Percentiles rank a stretch among this genome's conserved stretches.
phyloP scores from a whole-genome alignment of 441 rosid species.

The Raphanus hybrid region DNA sequence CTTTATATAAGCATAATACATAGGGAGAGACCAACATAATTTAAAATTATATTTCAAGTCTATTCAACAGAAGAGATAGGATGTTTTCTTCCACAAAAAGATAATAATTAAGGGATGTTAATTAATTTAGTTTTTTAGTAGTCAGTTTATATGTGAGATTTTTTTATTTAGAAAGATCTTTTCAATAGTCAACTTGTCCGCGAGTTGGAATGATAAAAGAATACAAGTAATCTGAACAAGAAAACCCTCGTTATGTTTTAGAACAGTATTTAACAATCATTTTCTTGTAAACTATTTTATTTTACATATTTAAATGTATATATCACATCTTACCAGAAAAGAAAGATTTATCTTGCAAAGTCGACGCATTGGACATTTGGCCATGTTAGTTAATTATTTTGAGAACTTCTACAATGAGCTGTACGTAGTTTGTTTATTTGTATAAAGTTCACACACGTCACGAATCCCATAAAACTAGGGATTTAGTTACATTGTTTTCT shows the following conservation, averaged over 20 bases:
- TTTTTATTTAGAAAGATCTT: no score
- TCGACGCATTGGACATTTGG: conserved; percentile 16
- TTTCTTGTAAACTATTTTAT: not conserved
- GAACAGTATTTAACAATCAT: no score
- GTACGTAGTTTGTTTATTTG: conserved; percentile 1
- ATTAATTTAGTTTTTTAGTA: no score
- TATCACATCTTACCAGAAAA: conserved; percentile 8
- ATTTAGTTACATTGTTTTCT: conserved; percentile 9
- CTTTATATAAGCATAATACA: conserved; percentile 4
- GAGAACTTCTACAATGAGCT: conserved; percentile 17
- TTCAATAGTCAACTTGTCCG: no score
- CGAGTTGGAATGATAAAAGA: no score
- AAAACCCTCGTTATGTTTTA: no score
- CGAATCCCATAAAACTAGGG: conserved; percentile 30
- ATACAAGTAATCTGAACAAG: no score
- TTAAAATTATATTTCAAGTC: no score
- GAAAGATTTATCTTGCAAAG: conserved; percentile 11
- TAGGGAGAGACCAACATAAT: not conserved
- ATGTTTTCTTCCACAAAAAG: no score
- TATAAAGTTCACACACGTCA: conserved; percentile 4
- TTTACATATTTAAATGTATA: conserved; percentile 1
- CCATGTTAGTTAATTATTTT: conserved; percentile 20
- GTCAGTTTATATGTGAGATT: no score
- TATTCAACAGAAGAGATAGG: no score
- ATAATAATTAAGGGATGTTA: no score